Percentiles rank a stretch among this genome's conserved stretches.
These are phyloP conservation scores for Apiotrichum laibachii DNA, from an alignment of 1,284 basidiomycete species.

Conservation along the genomic window DNA sequence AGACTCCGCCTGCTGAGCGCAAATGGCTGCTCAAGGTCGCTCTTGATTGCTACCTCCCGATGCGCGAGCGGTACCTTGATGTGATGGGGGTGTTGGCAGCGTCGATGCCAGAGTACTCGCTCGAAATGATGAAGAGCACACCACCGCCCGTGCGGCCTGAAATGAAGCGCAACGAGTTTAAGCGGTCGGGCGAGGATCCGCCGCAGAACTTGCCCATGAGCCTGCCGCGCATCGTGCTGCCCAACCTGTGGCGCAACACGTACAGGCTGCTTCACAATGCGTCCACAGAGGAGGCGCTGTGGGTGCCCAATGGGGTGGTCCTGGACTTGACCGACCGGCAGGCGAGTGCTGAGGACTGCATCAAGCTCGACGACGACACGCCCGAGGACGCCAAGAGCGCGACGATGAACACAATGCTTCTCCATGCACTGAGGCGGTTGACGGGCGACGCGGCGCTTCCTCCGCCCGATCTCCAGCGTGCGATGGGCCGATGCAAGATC, in stretches of 20 bases:
- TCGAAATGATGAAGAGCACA: background rate
- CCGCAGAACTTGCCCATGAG: too few species aligned
- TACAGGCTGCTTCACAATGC: background rate
- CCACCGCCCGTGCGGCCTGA: background rate
- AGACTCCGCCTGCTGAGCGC: background rate
- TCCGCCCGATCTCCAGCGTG: background rate
- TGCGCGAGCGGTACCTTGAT: conserved; percentile 1
- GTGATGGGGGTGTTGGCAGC: background rate
- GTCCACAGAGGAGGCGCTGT: background rate
- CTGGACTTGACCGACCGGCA: background rate
- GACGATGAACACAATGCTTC: conserved; percentile 3
- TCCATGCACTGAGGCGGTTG: background rate
- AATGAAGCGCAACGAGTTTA: background rate
- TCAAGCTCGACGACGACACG: background rate
- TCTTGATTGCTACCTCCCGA: conserved; percentile 2
- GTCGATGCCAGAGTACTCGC: background rate
- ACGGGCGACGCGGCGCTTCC: background rate
- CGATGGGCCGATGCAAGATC: background rate
- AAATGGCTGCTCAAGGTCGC: background rate
- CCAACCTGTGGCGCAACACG: conserved; percentile 2
- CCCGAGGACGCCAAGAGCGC: background rate
- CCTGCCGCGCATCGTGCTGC: background rate
- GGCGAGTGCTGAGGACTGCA: background rate
- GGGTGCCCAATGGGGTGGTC: conserved; percentile 1
- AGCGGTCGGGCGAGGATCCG: background rate